Base-by-base conservation (phyloP, 2,329 filamentous ascomycete genomes). In the Cadophora gregata region DNA sequence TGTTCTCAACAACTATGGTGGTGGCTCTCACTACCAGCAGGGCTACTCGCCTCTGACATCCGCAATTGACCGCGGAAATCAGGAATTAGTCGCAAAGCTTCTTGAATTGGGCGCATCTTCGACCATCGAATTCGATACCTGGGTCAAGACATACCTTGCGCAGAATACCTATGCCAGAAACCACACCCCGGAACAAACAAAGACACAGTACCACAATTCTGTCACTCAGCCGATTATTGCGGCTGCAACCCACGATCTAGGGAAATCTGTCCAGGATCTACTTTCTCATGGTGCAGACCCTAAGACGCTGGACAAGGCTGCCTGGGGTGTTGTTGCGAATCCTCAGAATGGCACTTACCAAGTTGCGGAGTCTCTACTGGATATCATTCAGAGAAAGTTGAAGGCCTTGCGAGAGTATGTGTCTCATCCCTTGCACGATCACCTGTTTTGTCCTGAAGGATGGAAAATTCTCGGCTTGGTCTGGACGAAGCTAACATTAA, bases 141-240 rank as follows among this genome's bases (percentile, higher is more conserved):
- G 88, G 84, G 78, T 90, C 48, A 89, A 88, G 73, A 80, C 84
- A 0, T 83, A 81, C 14, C 76, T 86, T 42, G 80, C 79, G 0
- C 77, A 81, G 0, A 80, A 78, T 50, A 72, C 81, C 25, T 74
- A 76, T 24, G 71, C 75, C 14, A 74, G 73, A 1, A 74, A 81
- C 3, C 71, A 80, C 24, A 78, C 73, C 19, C 75, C 82, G 0
- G 84, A 90, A 25, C 59, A 77, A 0, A 88, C 88, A 63, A 78
- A 83, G 65, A 76, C 77, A 1, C 71, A 72, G 0, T 92, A 88
- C 75, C 76, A 81, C 3, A 67, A 77, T 6, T 75, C 72, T 1
- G 74, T 85, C 12, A 81, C 86, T 63, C 92, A 95, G 73, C 92
- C 93, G 0, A 79, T 96, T 16, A 81, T 93, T 10, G 66, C 83